Conservation (phyloP, 176 grass and related monocot species). For the Cenchrus purpureus region DNA sequence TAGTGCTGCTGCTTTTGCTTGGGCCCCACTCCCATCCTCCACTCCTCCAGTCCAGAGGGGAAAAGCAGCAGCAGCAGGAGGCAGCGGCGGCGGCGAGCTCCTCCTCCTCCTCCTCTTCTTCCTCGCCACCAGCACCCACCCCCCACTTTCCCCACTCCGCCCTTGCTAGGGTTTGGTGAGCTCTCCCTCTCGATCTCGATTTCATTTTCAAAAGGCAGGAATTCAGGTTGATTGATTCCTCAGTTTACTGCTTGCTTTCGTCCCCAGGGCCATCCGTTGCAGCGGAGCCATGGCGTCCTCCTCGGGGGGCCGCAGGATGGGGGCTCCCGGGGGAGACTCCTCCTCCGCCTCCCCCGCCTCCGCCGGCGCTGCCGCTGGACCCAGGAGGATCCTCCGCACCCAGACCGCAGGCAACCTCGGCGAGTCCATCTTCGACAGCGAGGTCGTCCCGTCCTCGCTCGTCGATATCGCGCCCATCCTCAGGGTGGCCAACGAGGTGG, state of each 20-base stretch:
- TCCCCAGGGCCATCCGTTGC: background rate
- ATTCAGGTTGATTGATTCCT: background rate
- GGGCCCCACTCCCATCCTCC: no score
- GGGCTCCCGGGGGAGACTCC: constrained; percentile 26
- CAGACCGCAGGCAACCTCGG: constrained; percentile 85
- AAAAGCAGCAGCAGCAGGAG: background rate
- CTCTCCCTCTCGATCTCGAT: no score
- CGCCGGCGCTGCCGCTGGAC: background rate
- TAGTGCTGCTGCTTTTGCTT: no score
- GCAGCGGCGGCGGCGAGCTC: background rate
- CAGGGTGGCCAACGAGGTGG: constrained; percentile 86
- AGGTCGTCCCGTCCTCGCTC: constrained; percentile 84
- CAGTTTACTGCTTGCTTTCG: background rate
- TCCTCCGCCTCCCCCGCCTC: constrained; percentile 29
- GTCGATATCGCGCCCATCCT: constrained; percentile 86
- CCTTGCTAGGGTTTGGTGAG: background rate
- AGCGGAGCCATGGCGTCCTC: constrained; percentile 55
- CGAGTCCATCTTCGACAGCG: constrained; percentile 87
- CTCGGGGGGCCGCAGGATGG: constrained; percentile 41
- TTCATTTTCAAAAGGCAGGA: background rate
- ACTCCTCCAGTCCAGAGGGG: no score
- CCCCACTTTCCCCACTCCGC: background rate
- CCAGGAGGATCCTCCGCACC: constrained; percentile 55
- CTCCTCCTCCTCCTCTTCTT: background rate
- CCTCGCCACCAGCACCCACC: background rate